Percentiles rank a stretch among this genome's conserved stretches.
Evolutionary conservation across 495 filamentous ascomycete genomes (phyloP).

Genomic region (Aspergillus nidulans): DNA sequence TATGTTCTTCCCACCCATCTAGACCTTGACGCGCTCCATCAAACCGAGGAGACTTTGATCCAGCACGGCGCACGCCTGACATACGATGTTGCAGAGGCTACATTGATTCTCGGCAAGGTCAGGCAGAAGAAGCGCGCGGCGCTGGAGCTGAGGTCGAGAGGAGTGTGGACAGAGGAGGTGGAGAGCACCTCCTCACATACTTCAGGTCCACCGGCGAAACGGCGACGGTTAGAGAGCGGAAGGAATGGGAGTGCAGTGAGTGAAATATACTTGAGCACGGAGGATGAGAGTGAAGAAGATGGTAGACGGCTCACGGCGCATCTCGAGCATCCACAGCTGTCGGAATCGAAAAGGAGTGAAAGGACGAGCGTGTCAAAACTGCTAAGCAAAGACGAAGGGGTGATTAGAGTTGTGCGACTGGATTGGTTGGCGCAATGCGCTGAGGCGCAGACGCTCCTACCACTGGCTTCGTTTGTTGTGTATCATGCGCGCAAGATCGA

Average conservation of each 20-base stretch:
- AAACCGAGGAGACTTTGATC: constrained; percentile 59
- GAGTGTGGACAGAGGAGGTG: constrained; percentile 54
- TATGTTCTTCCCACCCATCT: constrained; percentile 74
- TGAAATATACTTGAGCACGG: constrained; percentile 27
- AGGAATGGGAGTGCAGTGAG: constrained; percentile 7
- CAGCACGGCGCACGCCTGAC: constrained; percentile 55
- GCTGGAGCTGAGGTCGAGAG: constrained; percentile 70
- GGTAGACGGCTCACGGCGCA: constrained; percentile 6
- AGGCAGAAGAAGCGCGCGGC: constrained; percentile 62
- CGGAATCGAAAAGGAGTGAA: not conserved
- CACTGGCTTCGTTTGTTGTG: constrained; percentile 58
- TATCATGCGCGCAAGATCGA: constrained; percentile 50
- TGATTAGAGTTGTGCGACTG: constrained; percentile 66
- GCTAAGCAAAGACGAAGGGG: constrained; percentile 14
- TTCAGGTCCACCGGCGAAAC: constrained; percentile 23
- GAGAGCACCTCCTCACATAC: not conserved
- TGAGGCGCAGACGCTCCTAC: constrained; percentile 46
- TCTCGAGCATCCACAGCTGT: constrained; percentile 3
- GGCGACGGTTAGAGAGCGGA: constrained; percentile 12
- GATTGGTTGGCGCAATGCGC: constrained; percentile 71
- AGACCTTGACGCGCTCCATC: constrained; percentile 52
- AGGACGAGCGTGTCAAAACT: not conserved
- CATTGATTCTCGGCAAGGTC: constrained; percentile 68
- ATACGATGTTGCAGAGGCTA: constrained; percentile 67
- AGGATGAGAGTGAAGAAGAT: constrained; percentile 31